Evolutionary conservation across 768 basidiomycete genomes (phyloP).

Genomic region (Podaxis pistillaris): DNA sequence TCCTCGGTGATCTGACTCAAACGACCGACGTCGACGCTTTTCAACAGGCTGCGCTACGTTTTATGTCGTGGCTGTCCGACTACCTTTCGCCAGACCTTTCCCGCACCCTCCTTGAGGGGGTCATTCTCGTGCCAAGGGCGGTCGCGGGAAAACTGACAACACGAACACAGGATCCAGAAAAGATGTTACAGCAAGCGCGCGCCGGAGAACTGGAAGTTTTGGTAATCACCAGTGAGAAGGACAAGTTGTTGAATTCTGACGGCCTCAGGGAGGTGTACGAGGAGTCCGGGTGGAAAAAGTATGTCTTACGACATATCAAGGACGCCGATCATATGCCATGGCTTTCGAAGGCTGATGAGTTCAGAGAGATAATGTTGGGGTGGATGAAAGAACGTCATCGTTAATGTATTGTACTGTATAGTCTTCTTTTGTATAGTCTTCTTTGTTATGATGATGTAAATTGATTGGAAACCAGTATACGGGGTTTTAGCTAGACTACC

Average conservation of each 20-base stretch:
- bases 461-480: background rate
- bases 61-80: conserved; percentile 17
- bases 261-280: conserved; percentile 20
- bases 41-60: conserved; percentile 21
- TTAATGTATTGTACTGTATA: background rate
- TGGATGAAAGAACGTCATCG: conserved; percentile 18
- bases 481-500: background rate
- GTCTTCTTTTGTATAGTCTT: background rate
- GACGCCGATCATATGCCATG: conserved; percentile 31
- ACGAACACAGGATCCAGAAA: conserved; percentile 24
- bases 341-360: conserved; percentile 22
- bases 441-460: background rate
- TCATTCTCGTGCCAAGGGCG: conserved; percentile 24
- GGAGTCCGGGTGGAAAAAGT: conserved; percentile 24
- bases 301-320: conserved; percentile 20
- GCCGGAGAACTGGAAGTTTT: conserved; percentile 25
- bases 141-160: conserved; percentile 21
- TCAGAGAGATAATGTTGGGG: conserved; percentile 21
- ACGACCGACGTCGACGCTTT: conserved; percentile 22
- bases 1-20: conserved; percentile 21
- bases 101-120: conserved; percentile 21
- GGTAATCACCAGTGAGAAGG: conserved; percentile 24
- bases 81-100: conserved; percentile 18
- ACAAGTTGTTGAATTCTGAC: conserved; percentile 22
- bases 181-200: conserved; percentile 23